phyloP scores from a whole-genome alignment of 2,329 filamentous ascomycete genomes.

The Aspergillus thermomutatus region DNA sequence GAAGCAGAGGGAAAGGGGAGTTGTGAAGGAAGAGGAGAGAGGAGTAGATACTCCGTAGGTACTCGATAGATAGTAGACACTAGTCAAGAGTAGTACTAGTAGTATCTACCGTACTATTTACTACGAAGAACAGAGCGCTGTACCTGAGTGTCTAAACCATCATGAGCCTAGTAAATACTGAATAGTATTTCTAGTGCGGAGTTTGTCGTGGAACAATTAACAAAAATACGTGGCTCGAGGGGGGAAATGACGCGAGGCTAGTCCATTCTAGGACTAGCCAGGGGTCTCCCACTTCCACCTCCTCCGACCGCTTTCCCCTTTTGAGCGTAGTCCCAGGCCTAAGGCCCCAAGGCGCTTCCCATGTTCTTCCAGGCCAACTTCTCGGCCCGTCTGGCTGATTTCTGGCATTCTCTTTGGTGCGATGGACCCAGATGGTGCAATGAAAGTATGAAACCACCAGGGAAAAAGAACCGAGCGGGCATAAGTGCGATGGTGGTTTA shows the following conservation, averaged over 20 bases:
- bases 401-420: neutral
- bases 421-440: neutral
- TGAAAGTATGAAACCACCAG: neutral
- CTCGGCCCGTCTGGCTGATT: neutral
- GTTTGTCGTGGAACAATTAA: neutral
- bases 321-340: neutral
- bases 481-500: neutral
- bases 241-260: neutral
- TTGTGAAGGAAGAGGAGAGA: slow-evolving; percentile 3
- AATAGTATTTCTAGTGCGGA: neutral
- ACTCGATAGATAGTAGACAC: neutral
- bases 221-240: slow-evolving; percentile 8
- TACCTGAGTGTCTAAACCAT: neutral
- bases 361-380: neutral
- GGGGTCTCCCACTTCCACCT: slow-evolving; percentile 2
- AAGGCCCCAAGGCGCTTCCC: neutral
- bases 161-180: neutral
- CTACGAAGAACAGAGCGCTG: neutral
- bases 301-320: neutral
- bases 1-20: slow-evolving; percentile 3
- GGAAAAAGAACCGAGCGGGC: neutral
- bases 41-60: neutral
- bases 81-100: neutral
- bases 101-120: neutral
- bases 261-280: slow-evolving; percentile 11